phyloP scores from a whole-genome alignment of 148 eudicot species.

The Camellia granthamiana region DNA sequence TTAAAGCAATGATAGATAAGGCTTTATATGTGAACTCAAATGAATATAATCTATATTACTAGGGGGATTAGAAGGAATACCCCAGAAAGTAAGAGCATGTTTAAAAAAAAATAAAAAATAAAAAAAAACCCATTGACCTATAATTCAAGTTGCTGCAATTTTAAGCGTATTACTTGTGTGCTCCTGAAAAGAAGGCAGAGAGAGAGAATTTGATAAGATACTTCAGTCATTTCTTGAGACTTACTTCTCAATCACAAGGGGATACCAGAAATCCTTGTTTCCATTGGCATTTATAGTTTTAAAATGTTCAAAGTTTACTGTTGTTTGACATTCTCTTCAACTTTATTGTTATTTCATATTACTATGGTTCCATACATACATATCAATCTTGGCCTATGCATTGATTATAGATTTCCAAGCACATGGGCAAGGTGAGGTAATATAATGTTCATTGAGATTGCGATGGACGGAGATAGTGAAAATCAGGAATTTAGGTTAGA shows the following conservation, averaged over 20 bases:
- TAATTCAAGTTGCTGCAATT: not conserved
- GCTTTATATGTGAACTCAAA: too few species aligned
- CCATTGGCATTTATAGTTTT: not conserved
- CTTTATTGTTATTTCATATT: not conserved
- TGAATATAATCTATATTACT: not conserved
- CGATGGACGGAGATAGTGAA: too few species aligned
- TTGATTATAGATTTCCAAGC: not conserved
- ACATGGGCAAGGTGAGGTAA: too few species aligned
- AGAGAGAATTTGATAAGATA: not conserved
- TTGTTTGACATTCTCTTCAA: not conserved
- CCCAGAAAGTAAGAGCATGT: not conserved
- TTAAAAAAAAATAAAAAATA: too few species aligned
- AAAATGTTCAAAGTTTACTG: not conserved
- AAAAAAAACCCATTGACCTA: not conserved
- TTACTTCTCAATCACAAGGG: not conserved
- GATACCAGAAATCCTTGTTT: not conserved
- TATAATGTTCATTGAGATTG: too few species aligned
- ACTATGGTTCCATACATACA: not conserved
- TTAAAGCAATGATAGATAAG: too few species aligned
- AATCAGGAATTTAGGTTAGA: too few species aligned
- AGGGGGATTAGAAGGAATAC: not conserved
- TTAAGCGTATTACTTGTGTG: not conserved
- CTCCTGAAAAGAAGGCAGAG: not conserved
- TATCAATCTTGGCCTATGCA: not conserved
- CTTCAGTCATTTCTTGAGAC: conserved; percentile 8